Evolutionary conservation across 2,329 filamentous ascomycete genomes (phyloP), one percentile per base, ranked within the genome.

Genomic region (Colletotrichum tamarilloi): DNA sequence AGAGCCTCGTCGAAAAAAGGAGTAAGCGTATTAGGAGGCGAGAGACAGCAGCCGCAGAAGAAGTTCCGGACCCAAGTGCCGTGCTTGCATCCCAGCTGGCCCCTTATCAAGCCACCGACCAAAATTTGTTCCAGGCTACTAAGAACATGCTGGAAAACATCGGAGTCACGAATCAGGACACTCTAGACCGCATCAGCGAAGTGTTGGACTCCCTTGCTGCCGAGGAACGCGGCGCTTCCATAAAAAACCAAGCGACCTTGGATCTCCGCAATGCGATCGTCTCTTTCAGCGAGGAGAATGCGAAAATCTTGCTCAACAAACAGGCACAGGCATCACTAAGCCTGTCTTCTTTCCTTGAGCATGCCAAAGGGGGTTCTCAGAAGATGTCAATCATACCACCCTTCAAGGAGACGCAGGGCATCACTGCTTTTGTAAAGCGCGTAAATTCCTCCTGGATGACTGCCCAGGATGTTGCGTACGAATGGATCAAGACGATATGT

Each of bases 1-100:
- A 92, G 42, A 86, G 84, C 28, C 84, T 83, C 2, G 85, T 88
- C 12, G 88, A 89, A 66, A 92, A 92, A 77, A 85, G 91, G 69
- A 92, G 91, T 80, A 93, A 93, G 78, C 85, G 92, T 62, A 91
- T 91, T 35, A 87, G 91, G 58, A 87, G 90, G 22, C 86, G 91
- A 67, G 91, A 92, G 56, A 88, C 86, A 4, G 85, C 87, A 12
- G 80, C 83, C 12, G 80, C 82, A 4, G 90, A 89, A 46, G 90
- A 91, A 62, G 80, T 82, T 0, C 79, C 87, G 16, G 89, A 91
- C 73, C 84, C 88, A 7, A 87, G 85, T 63, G 86, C 85, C 1
- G 81, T 87, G 30, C 85, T 87, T 65, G 87, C 89, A 1, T 87
- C 85, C 64, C 88, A 91, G 76, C 80, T 92, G 4, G 86, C 89